phyloP scores from a whole-genome alignment of 2,329 filamentous ascomycete genomes.

The Podosphaera xanthii region DNA sequence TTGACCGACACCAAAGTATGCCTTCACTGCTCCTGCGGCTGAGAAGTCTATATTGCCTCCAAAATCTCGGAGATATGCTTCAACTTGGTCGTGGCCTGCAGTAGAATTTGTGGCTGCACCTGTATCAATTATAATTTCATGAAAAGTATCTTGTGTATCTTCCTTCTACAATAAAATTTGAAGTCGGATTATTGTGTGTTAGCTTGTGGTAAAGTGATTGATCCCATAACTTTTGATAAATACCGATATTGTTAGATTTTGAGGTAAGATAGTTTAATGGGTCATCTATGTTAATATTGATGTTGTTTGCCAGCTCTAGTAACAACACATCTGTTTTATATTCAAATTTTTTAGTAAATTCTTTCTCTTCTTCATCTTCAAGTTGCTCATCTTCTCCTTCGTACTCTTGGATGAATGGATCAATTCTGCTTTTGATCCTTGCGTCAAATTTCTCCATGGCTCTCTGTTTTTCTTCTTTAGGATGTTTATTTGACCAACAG shows the following conservation, averaged over 20 bases:
- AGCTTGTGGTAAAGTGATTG: not conserved
- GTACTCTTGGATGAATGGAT: not conserved
- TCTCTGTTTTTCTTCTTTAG: not conserved
- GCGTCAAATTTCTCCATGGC: not conserved
- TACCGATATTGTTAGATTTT: not conserved
- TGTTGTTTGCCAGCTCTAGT: not conserved
- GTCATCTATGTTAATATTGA: not conserved
- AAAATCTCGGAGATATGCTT: not conserved
- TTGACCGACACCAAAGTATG: not conserved
- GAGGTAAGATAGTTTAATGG: not conserved
- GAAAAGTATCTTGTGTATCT: not conserved
- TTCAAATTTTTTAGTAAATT: not conserved
- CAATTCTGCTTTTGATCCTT: not conserved
- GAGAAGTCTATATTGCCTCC: not conserved
- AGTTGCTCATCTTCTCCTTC: not conserved
- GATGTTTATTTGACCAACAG: not conserved
- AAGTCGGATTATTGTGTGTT: not conserved
- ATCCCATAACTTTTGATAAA: not conserved
- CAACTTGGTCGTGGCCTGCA: not conserved
- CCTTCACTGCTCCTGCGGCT: not conserved
- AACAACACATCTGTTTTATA: not conserved
- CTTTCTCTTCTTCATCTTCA: not conserved
- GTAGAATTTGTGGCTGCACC: not conserved
- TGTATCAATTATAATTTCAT: not conserved
- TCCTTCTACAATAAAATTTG: not conserved